A percentile compares a stretch with the other conserved stretches of the same genome.
phyloP scores from a whole-genome alignment of 768 basidiomycete genomes.

The Vararia minispora region DNA sequence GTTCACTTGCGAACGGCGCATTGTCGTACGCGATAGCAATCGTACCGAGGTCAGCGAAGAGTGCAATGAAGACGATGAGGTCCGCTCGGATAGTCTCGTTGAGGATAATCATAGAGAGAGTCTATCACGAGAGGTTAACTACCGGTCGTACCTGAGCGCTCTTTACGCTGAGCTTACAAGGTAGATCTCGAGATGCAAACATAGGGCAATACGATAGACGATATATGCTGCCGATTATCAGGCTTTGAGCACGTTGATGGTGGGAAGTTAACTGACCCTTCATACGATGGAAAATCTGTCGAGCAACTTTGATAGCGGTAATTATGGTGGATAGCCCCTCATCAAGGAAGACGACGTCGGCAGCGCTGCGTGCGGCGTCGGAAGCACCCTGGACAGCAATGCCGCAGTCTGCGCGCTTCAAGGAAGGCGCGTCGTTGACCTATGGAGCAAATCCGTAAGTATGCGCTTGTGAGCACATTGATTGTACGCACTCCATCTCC shows the following conservation, averaged over 20 bases:
- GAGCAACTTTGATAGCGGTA: slow-evolving; percentile 34
- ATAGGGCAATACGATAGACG: slow-evolving; percentile 38
- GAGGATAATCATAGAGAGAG: slow-evolving; percentile 31
- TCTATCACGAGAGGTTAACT: slow-evolving; percentile 9
- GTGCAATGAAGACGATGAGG: slow-evolving; percentile 32
- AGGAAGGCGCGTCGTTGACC: slow-evolving; percentile 23
- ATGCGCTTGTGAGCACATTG: neutral
- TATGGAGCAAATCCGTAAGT: slow-evolving; percentile 7
- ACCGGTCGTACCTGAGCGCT: neutral
- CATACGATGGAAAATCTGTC: slow-evolving; percentile 41
- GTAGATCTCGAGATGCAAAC: slow-evolving; percentile 37
- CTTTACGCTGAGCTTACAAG: slow-evolving; percentile 16
- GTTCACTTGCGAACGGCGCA: slow-evolving; percentile 26
- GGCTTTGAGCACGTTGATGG: slow-evolving; percentile 16
- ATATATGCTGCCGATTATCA: slow-evolving; percentile 27
- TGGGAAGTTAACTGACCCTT: slow-evolving; percentile 25
- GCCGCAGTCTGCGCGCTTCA: slow-evolving; percentile 26
- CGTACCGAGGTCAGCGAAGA: slow-evolving; percentile 35
- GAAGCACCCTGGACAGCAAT: slow-evolving; percentile 33
- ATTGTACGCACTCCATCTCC: slow-evolving; percentile 22
- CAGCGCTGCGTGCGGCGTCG: slow-evolving; percentile 30
- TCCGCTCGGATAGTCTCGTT: slow-evolving; percentile 39
- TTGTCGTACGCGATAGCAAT: slow-evolving; percentile 39
- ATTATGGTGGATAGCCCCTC: slow-evolving; percentile 32
- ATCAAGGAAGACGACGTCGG: slow-evolving; percentile 37